Percentiles rank a stretch among this genome's conserved stretches.
Evolutionary conservation across 176 grass and related monocot species (phyloP).

Genomic region (Bolboschoenus planiculmis): DNA sequence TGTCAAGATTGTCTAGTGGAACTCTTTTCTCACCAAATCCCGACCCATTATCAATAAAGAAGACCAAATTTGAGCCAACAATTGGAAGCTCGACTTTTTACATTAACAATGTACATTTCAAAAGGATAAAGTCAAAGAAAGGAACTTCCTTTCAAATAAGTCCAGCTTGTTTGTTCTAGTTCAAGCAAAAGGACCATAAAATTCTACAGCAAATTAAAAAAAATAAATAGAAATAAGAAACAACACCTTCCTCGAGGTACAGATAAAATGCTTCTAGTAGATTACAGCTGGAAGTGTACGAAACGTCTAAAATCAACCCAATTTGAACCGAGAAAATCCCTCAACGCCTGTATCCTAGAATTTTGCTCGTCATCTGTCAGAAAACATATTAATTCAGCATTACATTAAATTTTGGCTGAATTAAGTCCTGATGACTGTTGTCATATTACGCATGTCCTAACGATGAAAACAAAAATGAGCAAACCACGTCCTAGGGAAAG

Average conservation of each 20-base stretch:
- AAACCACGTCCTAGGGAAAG: background rate
- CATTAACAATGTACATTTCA: constrained; percentile 3
- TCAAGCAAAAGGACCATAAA: constrained; percentile 8
- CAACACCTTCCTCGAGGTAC: background rate
- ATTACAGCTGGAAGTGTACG: background rate
- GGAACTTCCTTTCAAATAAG: background rate
- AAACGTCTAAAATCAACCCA: background rate
- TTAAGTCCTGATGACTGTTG: background rate
- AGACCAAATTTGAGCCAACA: constrained; percentile 7
- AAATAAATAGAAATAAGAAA: background rate
- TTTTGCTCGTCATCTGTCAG: constrained; percentile 11
- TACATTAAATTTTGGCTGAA: background rate
- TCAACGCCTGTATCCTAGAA: background rate
- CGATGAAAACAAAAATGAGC: background rate
- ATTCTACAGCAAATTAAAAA: constrained; percentile 8
- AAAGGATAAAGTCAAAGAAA: background rate
- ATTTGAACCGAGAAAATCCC: background rate
- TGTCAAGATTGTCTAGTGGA: too few species aligned
- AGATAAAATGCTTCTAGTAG: background rate
- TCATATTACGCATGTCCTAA: background rate
- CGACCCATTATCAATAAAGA: background rate
- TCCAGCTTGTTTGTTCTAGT: background rate
- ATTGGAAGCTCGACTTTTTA: background rate
- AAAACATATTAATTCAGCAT: background rate
- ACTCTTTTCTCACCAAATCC: background rate